phyloP scores from a whole-genome alignment of 495 filamentous ascomycete species.

The Staphylotrichum longicolle region DNA sequence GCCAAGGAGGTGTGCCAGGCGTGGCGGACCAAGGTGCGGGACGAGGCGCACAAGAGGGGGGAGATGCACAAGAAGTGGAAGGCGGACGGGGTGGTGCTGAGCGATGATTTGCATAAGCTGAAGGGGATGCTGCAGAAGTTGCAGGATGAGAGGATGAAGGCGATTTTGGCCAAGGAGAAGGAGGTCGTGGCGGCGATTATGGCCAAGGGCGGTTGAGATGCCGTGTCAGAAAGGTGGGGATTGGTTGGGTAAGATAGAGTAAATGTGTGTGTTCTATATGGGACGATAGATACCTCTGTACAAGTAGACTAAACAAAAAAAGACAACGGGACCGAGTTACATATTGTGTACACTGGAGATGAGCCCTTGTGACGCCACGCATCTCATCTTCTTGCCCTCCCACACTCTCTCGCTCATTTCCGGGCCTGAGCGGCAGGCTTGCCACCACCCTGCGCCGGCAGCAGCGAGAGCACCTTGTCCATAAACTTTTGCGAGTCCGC shows the following conservation, averaged over 20 bases:
- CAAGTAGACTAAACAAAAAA: conserved; percentile 23
- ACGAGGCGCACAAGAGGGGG: conserved; percentile 52
- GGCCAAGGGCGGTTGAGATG: conserved; percentile 17
- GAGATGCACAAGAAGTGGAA: conserved; percentile 66
- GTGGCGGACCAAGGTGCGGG: conserved; percentile 59
- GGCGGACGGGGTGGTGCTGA: conserved; percentile 54
- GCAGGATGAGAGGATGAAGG: conserved; percentile 64
- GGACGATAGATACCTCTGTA: conserved; percentile 27
- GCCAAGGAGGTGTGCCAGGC: conserved; percentile 54
- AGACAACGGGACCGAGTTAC: conserved; percentile 21
- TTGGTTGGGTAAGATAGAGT: neutral
- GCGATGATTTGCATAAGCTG: conserved; percentile 67
- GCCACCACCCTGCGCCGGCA: conserved; percentile 22
- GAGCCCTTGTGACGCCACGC: neutral
- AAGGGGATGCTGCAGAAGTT: conserved; percentile 71
- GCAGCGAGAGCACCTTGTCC: conserved; percentile 29
- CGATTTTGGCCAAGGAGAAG: conserved; percentile 68
- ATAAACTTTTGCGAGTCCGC: conserved; percentile 26
- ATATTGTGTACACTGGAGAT: conserved; percentile 2
- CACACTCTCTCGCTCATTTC: conserved; percentile 14
- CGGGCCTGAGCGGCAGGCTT: conserved; percentile 17
- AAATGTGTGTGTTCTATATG: neutral
- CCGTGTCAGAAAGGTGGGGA: neutral
- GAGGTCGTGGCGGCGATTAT: conserved; percentile 51
- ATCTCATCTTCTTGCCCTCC: neutral